Base-by-base conservation (phyloP, 2,329 filamentous ascomycete genomes). In the Nothophaeocryptopus gaeumannii region DNA sequence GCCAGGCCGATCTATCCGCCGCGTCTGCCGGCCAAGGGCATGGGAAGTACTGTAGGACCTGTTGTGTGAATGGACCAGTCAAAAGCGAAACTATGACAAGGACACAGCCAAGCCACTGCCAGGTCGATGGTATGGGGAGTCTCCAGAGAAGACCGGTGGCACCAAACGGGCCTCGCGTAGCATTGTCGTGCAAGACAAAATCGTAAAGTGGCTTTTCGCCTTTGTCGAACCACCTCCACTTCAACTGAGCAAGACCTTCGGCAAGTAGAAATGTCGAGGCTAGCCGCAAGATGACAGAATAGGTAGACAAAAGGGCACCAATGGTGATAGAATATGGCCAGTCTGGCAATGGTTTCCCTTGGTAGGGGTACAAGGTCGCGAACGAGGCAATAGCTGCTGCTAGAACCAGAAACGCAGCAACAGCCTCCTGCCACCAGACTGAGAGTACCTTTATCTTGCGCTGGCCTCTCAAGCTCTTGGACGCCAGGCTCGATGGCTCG, bases 81-180 rank as follows among this genome's bases (percentile, higher is more conserved):
- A 46, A 16, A 4, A 55, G 32, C 10, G 40, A 38, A 13, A 51
- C 9, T 1, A 52, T 7, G 15, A 46, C 35, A 2, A 55, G 41
- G 10, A 46, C 29, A 16, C 48, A 55, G 7, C 39, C 52, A 14
- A 51, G 45, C 52, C 48, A 55, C 16, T 55, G 52, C 52, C 48
- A 54, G 29, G 30, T 44, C 5, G 20, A 16, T 14, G 35, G 39
- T 10, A 51, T 10, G n/a, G 43, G 44, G 2, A 44, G n/a, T n/a
- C 32, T 26, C 14, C 36, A 32, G 5, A 54, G 39, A 11, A 54
- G 40, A n/a, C 32, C 20, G 2, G 51, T 5, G 12, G 52, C 43
- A 13, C 47, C 52, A 8, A 45, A 10, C 2, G 52, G 52, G 5
- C 48, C 52, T 12, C 52, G 33, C 2, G 51, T 46, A 3, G 46